Evolutionary conservation across 2,329 filamentous ascomycete species (phyloP).

Genomic region (Trichoderma sp.): DNA sequence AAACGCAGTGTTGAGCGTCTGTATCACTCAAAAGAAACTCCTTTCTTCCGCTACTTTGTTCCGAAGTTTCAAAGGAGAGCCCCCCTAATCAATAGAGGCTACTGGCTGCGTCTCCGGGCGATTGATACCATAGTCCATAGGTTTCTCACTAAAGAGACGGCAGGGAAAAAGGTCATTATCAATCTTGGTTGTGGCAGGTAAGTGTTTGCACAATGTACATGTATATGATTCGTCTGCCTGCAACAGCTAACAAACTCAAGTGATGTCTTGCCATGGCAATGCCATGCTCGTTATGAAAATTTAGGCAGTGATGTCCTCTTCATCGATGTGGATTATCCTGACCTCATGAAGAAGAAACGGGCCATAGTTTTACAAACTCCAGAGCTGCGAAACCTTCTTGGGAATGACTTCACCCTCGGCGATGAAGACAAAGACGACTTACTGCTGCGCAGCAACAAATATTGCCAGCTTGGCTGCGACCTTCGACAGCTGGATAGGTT

Average conservation of each 20-base stretch:
- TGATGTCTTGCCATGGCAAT: conserved; percentile 84
- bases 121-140: conserved; percentile 70
- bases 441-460: conserved; percentile 64
- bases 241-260: conserved; percentile 43
- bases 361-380: conserved; percentile 62
- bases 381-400: conserved; percentile 48
- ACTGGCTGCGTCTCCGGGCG: conserved; percentile 80
- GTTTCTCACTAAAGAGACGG: conserved; percentile 60
- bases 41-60: conserved; percentile 87
- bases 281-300: conserved; percentile 63
- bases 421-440: conserved; percentile 44
- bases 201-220: conserved; percentile 35
- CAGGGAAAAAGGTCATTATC: conserved; percentile 68
- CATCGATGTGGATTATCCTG: conserved; percentile 82
- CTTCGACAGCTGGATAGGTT: conserved; percentile 65
- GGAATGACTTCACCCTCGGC: conserved; percentile 31
- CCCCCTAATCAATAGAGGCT: conserved; percentile 88
- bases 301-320: conserved; percentile 62
- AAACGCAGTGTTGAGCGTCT: conserved; percentile 90
- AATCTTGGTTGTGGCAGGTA: conserved; percentile 83
- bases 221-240: neutral
- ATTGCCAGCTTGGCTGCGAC: conserved; percentile 79
- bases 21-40: conserved; percentile 72
- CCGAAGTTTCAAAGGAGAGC: conserved; percentile 76
- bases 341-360: conserved; percentile 73